These are phyloP conservation scores for Dictyostelium firmibasis DNA, from an alignment of 78 protist species.

Conservation along the genomic window DNA sequence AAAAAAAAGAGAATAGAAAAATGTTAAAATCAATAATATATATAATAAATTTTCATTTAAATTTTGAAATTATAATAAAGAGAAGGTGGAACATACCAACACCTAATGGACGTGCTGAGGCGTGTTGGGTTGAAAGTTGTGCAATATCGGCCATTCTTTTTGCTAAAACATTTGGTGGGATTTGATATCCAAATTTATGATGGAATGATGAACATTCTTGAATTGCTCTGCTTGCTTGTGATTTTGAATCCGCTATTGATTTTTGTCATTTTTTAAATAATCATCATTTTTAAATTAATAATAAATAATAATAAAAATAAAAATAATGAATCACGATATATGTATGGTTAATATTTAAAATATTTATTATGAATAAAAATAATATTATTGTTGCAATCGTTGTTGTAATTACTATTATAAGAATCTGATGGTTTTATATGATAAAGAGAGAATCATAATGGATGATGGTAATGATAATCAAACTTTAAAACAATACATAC, in stretches of 20 bases:
- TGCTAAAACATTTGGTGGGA: slow-evolving; percentile 92
- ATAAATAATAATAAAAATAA: no score
- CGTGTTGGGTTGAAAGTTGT: slow-evolving; percentile 94
- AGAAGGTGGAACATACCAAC: slow-evolving; percentile 26
- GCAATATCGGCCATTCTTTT: slow-evolving; percentile 95
- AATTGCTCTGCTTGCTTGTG: slow-evolving; percentile 90
- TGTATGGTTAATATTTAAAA: no score
- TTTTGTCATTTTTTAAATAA: background rate
- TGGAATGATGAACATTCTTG: slow-evolving; percentile 94
- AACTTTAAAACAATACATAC: no score
- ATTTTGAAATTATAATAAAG: background rate
- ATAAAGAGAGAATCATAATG: no score
- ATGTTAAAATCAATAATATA: background rate
- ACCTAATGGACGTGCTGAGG: slow-evolving; percentile 95
- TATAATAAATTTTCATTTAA: background rate
- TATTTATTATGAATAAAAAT: no score
- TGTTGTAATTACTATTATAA: no score
- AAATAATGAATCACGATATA: no score
- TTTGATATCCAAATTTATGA: slow-evolving; percentile 89
- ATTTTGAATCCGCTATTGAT: slow-evolving; percentile 90
- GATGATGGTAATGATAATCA: no score
- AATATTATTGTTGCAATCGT: background rate
- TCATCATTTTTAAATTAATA: background rate
- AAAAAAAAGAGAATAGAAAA: background rate
- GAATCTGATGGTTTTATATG: background rate